Evolutionary conservation across 495 filamentous ascomycete species (phyloP), one percentile per base, ranked within the genome.

Genomic region (Lasiosphaeriaceae sp.): DNA sequence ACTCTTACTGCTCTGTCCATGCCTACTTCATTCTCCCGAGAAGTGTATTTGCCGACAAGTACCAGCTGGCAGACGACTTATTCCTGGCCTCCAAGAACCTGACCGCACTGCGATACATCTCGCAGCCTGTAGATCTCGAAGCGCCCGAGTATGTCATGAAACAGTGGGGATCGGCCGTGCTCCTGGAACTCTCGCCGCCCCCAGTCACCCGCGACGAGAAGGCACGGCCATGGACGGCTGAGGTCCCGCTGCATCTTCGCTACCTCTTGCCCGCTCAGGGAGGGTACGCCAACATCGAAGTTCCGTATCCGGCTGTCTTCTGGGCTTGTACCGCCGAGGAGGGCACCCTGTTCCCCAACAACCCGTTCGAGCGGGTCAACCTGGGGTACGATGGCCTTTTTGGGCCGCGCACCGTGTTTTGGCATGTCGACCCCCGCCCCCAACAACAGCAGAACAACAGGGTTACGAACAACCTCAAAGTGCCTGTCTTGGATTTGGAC

Each of bases 361-460:
- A 86, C 65, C 94, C 94, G 1, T 98, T 98, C 67, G 94, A 97
- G 69, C 77, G 88, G 17, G 77, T 77, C 23, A 84, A 89, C 68
- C 70, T 98, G 20, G 94, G 93, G 17, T 97, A 92, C 73, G 94
- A 97, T 53, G 86, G 81, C 1, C 68, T 95, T 22, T 97, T 98
- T 68, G 86, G 83, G 3, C 81, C 85, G 19, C 77, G 82, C 47
- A 96, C 90, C 0, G 79, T 91, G 71, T 98, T 96, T 69, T 95
- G 91, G 73, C 90, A 96, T 66, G 71, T 96, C 2, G 77, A 82
- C 45, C 90, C 92, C 8, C 56, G 66, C 20, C 65, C 79, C 8
- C 26, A 31, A 31, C 26, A 64, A 50, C 20, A 68, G 50, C n/a
- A 67, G 68, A 63, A 64, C 17, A 63, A 65, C 16, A 61, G 62